Evolutionary conservation across 768 basidiomycete genomes (phyloP), one percentile per base, ranked within the genome.

Genomic region (Tylopilus cervinicoccineus): DNA sequence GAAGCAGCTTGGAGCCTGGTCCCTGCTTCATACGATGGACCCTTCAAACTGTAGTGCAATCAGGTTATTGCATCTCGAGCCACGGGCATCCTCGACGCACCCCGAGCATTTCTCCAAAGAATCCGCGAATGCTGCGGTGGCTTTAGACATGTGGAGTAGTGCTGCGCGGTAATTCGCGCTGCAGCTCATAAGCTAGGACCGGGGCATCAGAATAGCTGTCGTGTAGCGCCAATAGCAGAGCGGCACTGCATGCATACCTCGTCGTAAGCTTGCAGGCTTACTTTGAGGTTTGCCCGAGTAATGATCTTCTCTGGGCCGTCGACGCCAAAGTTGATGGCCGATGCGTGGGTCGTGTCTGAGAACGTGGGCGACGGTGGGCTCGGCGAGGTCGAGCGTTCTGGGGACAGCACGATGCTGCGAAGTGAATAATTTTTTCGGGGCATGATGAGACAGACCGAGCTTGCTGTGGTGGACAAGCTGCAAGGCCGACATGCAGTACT

Each of bases 41-140:
- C 87, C 57, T 89, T 90, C 57, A 91, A 66, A 22, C 88, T 89
- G 55, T 6, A 48, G 24, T 20, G 29, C 20, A 13, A 23, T 52
- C 31, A 48, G 31, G 29, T 13, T 40, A n/a, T 17, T 24, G 28
- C 32, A 17, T 42, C 41, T 33, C 19, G 9, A 24, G 32, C n/a
- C 17, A 38, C 2, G 29, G 14, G 28, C 24, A 19, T 17, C 26
- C 37, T 16, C 34, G 40, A 70, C 84, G 52, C 61, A 93, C 90
- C 83, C 79, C 46, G 92, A 81, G 53, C 92, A 93, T 47, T 76
- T 75, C 67, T 90, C 84, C 78, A 95, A 78, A 22, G 93, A 84
- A 64, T 87, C 83, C 29, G 93, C 93, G 59, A 96, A 91, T 3
- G 77, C 76, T 36, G 91, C 88, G 8, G 89, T 90, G 17, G 83